Base-by-base conservation (phyloP, 768 basidiomycete species). In the Guyanaporus albipodus region DNA sequence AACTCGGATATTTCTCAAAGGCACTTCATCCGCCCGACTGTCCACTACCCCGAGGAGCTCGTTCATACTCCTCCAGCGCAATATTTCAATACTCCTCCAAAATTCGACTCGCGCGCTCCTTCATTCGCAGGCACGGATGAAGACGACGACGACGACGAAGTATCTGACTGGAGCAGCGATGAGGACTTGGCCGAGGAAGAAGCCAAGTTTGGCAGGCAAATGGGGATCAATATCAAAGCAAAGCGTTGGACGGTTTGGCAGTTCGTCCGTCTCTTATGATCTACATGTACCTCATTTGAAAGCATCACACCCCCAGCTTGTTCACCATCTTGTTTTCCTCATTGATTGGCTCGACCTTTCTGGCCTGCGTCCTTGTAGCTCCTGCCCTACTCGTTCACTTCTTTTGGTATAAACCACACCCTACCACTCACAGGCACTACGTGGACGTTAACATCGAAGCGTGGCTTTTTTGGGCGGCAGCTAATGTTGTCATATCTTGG, bases 391-490 rank as follows among this genome's bases (percentile, higher is more conserved):
- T 87, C 37, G 59, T 88, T 37, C 77, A 85, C 52, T 81, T 86
- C 62, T 77, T 77, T 60, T 90, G 82, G 82, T 85, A 83, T 57
- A 74, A 79, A 36, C 77, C 76, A 0, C 61, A 85, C 44, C 77
- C 74, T 7, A 76, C 76, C 15, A 70, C 73, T 8, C 68, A 79
- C 52, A 76, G 85, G 14, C 72, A 69, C 23, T 85, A 75, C 51
- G 74, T 87, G 50, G 75, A 75, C 44, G 75, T 82, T 51, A 89
- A 84, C 60, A 63, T 85, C 36, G 72, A 84, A 61, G 83, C 85
- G 4, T 91, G 87, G 87, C 70, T 89, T 3, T 87, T 86, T 64
- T 91, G 87, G 86, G 80, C 78, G 7, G 88, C 87, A 5, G 76
- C 83, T 31, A 89, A 91, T 62, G 69, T 89, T 42, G 69, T 86